Percentiles rank a stretch among this genome's conserved stretches.
These are phyloP conservation scores for Stachybotrys chlorohalonatus DNA, from an alignment of 2,329 filamentous ascomycete genomes.

Conservation along the genomic window DNA sequence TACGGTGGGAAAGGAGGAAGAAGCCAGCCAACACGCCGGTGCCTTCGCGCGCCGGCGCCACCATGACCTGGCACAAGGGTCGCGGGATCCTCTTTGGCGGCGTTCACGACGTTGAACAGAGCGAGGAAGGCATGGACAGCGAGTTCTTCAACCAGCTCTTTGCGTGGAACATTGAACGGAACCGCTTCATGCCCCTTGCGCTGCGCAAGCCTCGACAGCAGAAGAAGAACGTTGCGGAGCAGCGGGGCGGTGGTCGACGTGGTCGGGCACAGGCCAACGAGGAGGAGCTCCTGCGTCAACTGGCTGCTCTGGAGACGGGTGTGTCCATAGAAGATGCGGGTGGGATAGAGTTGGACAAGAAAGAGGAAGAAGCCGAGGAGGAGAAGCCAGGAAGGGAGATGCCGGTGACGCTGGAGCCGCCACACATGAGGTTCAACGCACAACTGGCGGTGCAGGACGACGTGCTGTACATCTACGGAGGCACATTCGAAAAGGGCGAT, in stretches of 20 bases:
- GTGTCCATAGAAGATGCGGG: constrained; percentile 48
- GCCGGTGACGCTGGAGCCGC: constrained; percentile 69
- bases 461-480: constrained; percentile 86
- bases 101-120: constrained; percentile 86
- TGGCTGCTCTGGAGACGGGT: constrained; percentile 76
- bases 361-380: constrained; percentile 45
- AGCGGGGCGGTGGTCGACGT: constrained; percentile 49
- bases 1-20: constrained; percentile 91
- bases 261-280: constrained; percentile 84
- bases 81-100: constrained; percentile 90
- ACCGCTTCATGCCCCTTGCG: constrained; percentile 80
- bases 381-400: constrained; percentile 51
- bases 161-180: constrained; percentile 91
- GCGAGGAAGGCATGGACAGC: constrained; percentile 89
- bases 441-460: constrained; percentile 88
- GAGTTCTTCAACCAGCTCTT: constrained; percentile 93
- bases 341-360: constrained; percentile 39
- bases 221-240: constrained; percentile 44
- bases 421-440: constrained; percentile 84
- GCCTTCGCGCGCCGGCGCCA: constrained; percentile 76
- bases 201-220: constrained; percentile 65
- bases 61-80: constrained; percentile 91
- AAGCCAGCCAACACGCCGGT: constrained; percentile 82
- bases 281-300: constrained; percentile 77
- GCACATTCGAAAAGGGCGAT: constrained; percentile 91